Evolutionary conservation across 2,329 filamentous ascomycete species (phyloP), one percentile per base, ranked within the genome.

Genomic region (Talaromyces sp.): DNA sequence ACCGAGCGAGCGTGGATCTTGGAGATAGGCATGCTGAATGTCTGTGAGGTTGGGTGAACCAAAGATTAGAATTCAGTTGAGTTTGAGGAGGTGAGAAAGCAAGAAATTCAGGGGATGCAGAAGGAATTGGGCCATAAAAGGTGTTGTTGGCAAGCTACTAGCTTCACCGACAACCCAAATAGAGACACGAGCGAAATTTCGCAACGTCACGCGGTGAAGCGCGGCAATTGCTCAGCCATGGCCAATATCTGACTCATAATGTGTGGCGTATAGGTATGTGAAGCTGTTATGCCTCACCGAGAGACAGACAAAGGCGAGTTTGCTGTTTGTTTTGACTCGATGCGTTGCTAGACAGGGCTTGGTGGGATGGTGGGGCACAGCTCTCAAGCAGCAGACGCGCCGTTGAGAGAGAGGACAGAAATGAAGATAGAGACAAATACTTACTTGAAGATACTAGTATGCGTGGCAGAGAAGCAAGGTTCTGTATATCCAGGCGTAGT

Each of bases 1-100:
- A 99, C 92, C 75, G 89, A 92, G 77, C 94, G 90, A 75, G 90
- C 90, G 85, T 92, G 89, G 76, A 94, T 85, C 85, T 92, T 93
- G 79, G 87, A 87, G 80, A 94, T 91, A 74, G 90, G 83, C 94
- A 99, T 99, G 69, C 76, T 61, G 54, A 41, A 35, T 56, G 12
- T 26, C 24, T 41, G 57, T 43, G 35, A 56, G 48, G 51, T 55
- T 60, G 52, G 51, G 41, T 46, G 58, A 54, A 48, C 46, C 27
- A n/a, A 54, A n/a, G 41, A 48, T 52, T 52, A 52, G 48, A 52
- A 27, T 52, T 29, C 48, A 52, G 48, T 46, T 46, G 43, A 24
- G 48, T 19, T 21, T 11, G 17, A 41, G 32, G 26, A 6, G 11
- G 32, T 29, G 48, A 56, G 60, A 38, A 56, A 53, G 31, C 62